Conservation (phyloP, 2,329 filamentous ascomycete species). For the Penicillium sp. region DNA sequence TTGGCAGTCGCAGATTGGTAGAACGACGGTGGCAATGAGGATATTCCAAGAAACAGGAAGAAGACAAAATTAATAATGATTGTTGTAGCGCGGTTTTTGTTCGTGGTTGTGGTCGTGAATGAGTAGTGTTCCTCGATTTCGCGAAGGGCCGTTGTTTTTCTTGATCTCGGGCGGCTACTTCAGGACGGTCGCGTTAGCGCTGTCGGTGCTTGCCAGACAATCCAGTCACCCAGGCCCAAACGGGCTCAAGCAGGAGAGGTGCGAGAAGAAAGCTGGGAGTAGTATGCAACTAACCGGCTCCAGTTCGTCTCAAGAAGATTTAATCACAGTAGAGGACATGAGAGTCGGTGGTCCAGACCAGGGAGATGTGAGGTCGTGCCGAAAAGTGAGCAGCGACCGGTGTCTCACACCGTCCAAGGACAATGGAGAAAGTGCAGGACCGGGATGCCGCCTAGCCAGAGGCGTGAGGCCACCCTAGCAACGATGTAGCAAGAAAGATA, state of each 20-base stretch:
- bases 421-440: constrained; percentile 29
- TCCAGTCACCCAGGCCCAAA: neutral
- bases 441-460: constrained; percentile 31
- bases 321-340: constrained; percentile 14
- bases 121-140: constrained; percentile 2
- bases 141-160: constrained; percentile 16
- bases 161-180: constrained; percentile 21
- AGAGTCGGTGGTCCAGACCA: constrained; percentile 25
- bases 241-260: neutral
- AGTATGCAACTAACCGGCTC: constrained; percentile 13
- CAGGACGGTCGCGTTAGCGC: constrained; percentile 35
- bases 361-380: constrained; percentile 33
- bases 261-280: neutral
- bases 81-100: too few relatives aligned
- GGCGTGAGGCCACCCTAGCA: constrained; percentile 29
- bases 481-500: constrained; percentile 19
- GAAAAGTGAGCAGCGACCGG: constrained; percentile 30
- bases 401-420: constrained; percentile 25
- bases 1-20: constrained; percentile 13
- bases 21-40: neutral
- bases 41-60: neutral
- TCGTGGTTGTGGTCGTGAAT: too few relatives aligned
- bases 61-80: too few relatives aligned
- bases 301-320: constrained; percentile 8
- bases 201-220: constrained; percentile 23